These are phyloP conservation scores for Handroanthus guayacan DNA, from an alignment of 257 asterid species.

Conservation along the genomic window DNA sequence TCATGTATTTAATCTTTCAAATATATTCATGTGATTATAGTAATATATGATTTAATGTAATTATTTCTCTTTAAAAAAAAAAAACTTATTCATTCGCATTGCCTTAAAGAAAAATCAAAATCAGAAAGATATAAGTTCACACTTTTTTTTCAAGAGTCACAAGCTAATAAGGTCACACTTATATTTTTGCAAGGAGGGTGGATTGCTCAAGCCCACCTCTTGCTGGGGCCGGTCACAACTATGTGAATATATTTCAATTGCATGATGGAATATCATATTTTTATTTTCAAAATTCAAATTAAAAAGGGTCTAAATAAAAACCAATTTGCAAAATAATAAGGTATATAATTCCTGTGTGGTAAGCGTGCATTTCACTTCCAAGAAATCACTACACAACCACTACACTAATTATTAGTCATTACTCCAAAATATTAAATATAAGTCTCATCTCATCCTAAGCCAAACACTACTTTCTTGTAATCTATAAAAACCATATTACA, in stretches of 20 bases:
- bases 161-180: no score
- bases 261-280: not conserved
- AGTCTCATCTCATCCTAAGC: not conserved
- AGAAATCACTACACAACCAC: not conserved
- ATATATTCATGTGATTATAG: no score
- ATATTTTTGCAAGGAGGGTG: no score
- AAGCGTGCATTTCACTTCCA: not conserved
- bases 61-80: no score
- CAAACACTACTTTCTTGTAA: not conserved
- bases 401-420: not conserved
- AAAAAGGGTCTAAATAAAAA: not conserved
- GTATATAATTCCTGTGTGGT: not conserved
- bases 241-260: no score
- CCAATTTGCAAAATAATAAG: not conserved
- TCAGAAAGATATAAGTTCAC: no score
- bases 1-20: no score
- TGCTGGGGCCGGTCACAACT: not conserved
- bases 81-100: no score
- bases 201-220: not conserved
- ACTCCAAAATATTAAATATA: not conserved
- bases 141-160: no score
- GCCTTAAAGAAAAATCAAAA: no score
- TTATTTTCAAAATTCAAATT: not conserved
- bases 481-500: not conserved
- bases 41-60: no score